Evolutionary conservation across 2,329 filamentous ascomycete genomes (phyloP), one percentile per base, ranked within the genome.

Genomic region (Aspergillus hiratsukae): DNA sequence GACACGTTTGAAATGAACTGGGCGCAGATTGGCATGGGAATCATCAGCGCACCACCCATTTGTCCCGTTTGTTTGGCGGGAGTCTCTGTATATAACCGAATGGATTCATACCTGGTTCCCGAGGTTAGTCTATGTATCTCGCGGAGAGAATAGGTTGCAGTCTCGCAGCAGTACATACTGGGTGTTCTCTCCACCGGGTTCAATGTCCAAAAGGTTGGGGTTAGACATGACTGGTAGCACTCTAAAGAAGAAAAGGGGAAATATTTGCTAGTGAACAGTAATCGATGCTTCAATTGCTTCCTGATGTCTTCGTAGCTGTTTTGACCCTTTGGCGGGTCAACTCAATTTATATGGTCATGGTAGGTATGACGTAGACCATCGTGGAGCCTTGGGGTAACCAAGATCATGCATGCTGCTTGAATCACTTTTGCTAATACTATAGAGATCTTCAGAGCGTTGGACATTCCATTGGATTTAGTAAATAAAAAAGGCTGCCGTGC

Each of bases 141-240:
- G 11, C 35, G 29, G 21, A 25, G 19, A 28, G 7, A 9, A 28
- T 11, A 19, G 21, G 14, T 31, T n/a, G 28, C 3, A 31, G 7
- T 25, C 5, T 17, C 5, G 21, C n/a, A 9, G 2, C 4, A 6
- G 27, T 49, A 52, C 74, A 54, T 76, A 84, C 79, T 84, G 84
- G 4, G 80, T 81, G 56, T 78, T 78, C 69, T 87, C 83, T 61
- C 85, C 85, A 65, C 85, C 84, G 19, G 77, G 76, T 56, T 80
- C 80, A 29, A 81, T 85, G 62, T 84, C 78, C 78, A 87, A 81
- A 45, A 86, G 73, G 60, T 79, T 78, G 19, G 75, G 71, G 58
- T 69, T 64, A 8, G 80, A 78, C 81, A 84, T 83, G 9, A 21
- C 61, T 40, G 28, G n/a, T 21, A 23, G 14, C 17, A 7, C 19